Evolutionary conservation across 306 rosid genomes (phyloP).

Genomic region (Spatholobus suberectus): DNA sequence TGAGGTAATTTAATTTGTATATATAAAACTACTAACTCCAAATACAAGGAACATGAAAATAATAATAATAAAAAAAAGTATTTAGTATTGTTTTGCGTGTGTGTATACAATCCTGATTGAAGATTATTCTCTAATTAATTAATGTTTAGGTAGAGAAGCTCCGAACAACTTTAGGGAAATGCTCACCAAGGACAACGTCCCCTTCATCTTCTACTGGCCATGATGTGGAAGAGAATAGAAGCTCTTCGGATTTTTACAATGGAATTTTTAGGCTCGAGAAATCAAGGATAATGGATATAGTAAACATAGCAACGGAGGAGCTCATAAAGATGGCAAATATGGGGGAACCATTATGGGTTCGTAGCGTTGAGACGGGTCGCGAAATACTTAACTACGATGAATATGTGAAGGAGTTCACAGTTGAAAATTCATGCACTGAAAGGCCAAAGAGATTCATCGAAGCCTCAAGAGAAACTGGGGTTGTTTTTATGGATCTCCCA

Average conservation of each 20-base stretch:
- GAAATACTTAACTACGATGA: conserved; percentile 92
- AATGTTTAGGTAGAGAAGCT: conserved; percentile 71
- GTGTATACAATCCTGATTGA: neutral
- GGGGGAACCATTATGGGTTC: conserved; percentile 86
- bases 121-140: neutral
- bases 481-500: conserved; percentile 81
- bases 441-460: conserved; percentile 78
- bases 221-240: conserved; percentile 67
- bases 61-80: neutral
- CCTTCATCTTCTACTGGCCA: conserved; percentile 73
- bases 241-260: conserved; percentile 81
- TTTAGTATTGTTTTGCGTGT: neutral
- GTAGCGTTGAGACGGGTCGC: conserved; percentile 87
- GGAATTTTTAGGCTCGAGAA: conserved; percentile 89
- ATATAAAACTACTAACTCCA: neutral
- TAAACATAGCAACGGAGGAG: conserved; percentile 76
- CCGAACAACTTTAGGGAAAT: conserved; percentile 59
- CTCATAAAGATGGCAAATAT: conserved; percentile 77
- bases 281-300: conserved; percentile 81
- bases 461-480: conserved; percentile 81
- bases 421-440: conserved; percentile 40
- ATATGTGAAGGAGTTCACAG: conserved; percentile 70
- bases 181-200: conserved; percentile 58
- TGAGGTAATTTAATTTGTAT: conserved; percentile 63
- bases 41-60: neutral